Evolutionary conservation across 176 grass and related monocot genomes (phyloP), one percentile per base, ranked within the genome.

Genomic region (Poa annua): DNA sequence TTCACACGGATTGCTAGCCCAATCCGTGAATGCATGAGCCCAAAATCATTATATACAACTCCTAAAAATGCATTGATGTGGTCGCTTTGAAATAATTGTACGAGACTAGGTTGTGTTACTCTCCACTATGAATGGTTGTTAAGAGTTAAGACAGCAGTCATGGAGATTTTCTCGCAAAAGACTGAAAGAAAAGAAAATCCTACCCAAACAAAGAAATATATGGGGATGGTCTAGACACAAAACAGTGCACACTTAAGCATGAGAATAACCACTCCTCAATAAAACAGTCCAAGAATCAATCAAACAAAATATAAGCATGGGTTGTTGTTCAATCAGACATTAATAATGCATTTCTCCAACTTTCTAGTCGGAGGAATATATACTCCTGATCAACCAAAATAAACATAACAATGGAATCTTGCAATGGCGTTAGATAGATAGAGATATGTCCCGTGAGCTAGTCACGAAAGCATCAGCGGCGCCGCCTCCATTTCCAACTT

Each of bases 401-500:
- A 32, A 32, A 51, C 3, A 68, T 66, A 66, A 33, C 16, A 74
- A 74, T 10, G 45, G 71, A 51, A 74, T 74, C 71, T 51, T 74
- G 70, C 44, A 49, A 32, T 16, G 51, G 47, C 15, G 71, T 51
- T 74, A 74, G 47, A 51, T 33, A 74, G 45, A 74, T 9, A 29
- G 29, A 29, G 14, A 5, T 13, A 49, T 74, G 24, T 74, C 45
- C 71, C 47, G 71, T 74, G 70, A 73, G 41, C 41, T 25, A 73
- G 15, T 4, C 44, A 73, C 44, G 70, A 5, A 29, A 73, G 71
- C 4, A 74, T 10, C 71, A 29, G 71, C 71, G 71, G 44, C 45
- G 71, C 24, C 71, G 47, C 21, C 48, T 49, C 25, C 71, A 74
- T 74, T 19, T 33, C 45, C 71, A 74, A 51, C 45, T 49, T 74